Base-by-base conservation (phyloP, 2,329 filamentous ascomycete genomes). In the Alternaria sp. region DNA sequence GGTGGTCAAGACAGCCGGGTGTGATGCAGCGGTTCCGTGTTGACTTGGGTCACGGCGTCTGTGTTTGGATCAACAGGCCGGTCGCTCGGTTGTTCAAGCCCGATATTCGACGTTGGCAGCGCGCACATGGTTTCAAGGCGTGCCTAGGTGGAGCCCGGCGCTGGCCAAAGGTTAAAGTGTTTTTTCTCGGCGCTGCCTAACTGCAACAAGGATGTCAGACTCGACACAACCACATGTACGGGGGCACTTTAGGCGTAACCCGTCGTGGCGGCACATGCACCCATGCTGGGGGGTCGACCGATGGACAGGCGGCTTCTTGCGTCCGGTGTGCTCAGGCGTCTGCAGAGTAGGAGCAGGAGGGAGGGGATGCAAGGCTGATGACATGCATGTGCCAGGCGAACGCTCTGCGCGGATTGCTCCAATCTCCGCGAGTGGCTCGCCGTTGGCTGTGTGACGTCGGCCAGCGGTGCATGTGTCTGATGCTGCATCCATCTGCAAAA, bases 111-210 rank as follows among this genome's bases (percentile, higher is more conserved):
- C 58, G 60, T 66, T 70, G 63, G 68, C 66, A 70, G 65, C 45
- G 51, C 63, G 57, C 62, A 60, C 60, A 63, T 64, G 65, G 73
- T 76, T 75, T 76, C 73, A 73, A 70, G 62, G 67, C 62, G 60
- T 54, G 57, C 63, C 8, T 55, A 58, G 58, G 65, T 60, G 61
- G 64, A 60, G 61, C 66, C 68, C 58, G 59, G 52, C 41, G 51
- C 46, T 60, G 54, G 59, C 56, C 51, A 61, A 55, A 61, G 51
- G 50, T 44, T 56, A 55, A 52, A 54, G 62, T 73, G 65, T 58
- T 69, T 67, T 67, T 68, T 58, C 59, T 67, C 63, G 68, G 65
- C 68, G 63, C 40, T 62, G 70, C 57, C 69, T 69, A 66, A 69
- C 55, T 59, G 40, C 26, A 55, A 56, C 55, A 57, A 62, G 67